These are phyloP conservation scores for Curvularia spicifera DNA, from an alignment of 2,329 filamentous ascomycete species.

Conservation along the genomic window DNA sequence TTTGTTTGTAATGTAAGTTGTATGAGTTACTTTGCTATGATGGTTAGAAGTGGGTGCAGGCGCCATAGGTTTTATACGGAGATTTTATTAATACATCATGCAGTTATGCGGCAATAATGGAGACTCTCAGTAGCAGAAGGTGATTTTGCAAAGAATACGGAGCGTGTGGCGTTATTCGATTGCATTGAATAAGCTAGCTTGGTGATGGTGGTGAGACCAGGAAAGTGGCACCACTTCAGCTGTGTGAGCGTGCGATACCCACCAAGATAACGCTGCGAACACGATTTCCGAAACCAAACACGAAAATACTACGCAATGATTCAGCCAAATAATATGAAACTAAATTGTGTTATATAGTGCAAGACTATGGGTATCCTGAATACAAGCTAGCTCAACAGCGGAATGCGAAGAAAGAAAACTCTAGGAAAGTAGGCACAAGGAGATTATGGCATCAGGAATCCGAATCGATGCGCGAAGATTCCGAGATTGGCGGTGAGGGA, in stretches of 20 bases:
- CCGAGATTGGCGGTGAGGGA: slow-evolving; percentile 37
- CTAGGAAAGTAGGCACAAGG: neutral
- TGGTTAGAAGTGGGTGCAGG: neutral
- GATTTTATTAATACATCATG: neutral
- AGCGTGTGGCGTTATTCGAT: slow-evolving; percentile 1
- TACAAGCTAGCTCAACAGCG: neutral
- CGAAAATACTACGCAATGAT: neutral
- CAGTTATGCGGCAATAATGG: neutral
- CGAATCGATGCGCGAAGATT: slow-evolving; percentile 21
- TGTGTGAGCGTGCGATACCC: neutral
- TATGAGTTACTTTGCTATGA: neutral
- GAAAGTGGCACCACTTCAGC: slow-evolving; percentile 9
- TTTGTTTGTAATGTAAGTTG: slow-evolving; percentile 1
- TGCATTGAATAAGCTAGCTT: slow-evolving; percentile 3
- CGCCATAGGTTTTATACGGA: slow-evolving; percentile 3
- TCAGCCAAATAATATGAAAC: neutral
- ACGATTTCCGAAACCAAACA: neutral
- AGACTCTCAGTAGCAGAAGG: neutral
- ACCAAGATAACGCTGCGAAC: neutral
- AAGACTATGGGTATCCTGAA: slow-evolving; percentile 3
- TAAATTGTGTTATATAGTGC: neutral
- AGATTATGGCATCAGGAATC: neutral
- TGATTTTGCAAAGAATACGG: neutral
- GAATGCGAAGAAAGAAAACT: neutral
- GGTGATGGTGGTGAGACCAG: slow-evolving; percentile 13